phyloP scores from a whole-genome alignment of 2,329 filamentous ascomycete species.

The Sporothrix pallida region DNA sequence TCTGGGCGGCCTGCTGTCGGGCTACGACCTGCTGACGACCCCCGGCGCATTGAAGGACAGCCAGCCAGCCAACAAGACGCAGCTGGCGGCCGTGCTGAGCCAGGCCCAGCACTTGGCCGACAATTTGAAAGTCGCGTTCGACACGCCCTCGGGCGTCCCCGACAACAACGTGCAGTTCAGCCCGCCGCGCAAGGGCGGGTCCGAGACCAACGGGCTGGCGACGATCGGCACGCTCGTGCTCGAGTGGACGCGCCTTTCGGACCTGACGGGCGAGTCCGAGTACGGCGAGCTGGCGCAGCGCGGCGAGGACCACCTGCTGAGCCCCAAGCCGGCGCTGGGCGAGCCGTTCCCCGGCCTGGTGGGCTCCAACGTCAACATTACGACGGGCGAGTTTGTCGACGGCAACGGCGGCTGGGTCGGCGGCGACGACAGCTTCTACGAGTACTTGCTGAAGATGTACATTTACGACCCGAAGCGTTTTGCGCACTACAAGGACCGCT shows the following conservation, averaged over 20 bases:
- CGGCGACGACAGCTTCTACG: conserved; percentile 81
- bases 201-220: conserved; percentile 71
- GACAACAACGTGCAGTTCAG: conserved; percentile 70
- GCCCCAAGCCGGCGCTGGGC: conserved; percentile 62
- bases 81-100: conserved; percentile 64
- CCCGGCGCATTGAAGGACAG: conserved; percentile 63
- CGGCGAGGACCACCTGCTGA: conserved; percentile 72
- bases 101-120: conserved; percentile 75
- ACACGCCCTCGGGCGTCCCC: conserved; percentile 76
- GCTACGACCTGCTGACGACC: conserved; percentile 70
- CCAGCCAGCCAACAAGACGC: conserved; percentile 43
- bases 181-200: conserved; percentile 55
- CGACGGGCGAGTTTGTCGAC: conserved; percentile 70
- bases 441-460: conserved; percentile 92
- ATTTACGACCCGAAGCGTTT: conserved; percentile 74
- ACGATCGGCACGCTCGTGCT: conserved; percentile 78
- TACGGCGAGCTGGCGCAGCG: conserved; percentile 72
- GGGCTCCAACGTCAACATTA: conserved; percentile 69
- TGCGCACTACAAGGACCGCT: conserved; percentile 70
- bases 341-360: conserved; percentile 81
- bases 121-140: conserved; percentile 76
- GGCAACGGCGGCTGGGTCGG: conserved; percentile 76
- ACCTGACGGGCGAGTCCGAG: conserved; percentile 69
- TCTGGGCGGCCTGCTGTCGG: conserved; percentile 78
- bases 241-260: conserved; percentile 82